These are phyloP conservation scores for Pleochaeta shiraiana DNA, from an alignment of 2,329 filamentous ascomycete species.

Conservation along the genomic window DNA sequence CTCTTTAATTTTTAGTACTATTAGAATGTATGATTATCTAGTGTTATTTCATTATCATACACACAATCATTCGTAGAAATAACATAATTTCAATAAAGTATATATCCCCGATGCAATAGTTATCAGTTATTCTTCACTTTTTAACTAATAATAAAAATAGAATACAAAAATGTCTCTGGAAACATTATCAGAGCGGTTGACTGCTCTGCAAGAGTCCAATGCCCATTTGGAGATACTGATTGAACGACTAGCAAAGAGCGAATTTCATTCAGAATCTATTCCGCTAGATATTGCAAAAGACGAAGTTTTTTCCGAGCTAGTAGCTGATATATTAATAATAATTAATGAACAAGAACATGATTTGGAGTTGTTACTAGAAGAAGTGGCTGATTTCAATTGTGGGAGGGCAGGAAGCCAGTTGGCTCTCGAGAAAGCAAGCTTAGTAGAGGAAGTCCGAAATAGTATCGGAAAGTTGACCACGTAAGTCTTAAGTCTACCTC, in stretches of 20 bases:
- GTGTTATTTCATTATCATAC: no score
- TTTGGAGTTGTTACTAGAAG: constrained; percentile 57
- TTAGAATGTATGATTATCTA: no score
- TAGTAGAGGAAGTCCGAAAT: constrained; percentile 43
- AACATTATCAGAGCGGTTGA: not conserved
- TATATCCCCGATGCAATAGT: no score
- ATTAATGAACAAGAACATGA: constrained; percentile 67
- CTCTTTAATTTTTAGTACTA: no score
- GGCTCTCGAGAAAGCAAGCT: constrained; percentile 39
- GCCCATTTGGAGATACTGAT: constrained; percentile 36
- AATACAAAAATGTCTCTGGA: not conserved
- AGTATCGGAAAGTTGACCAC: constrained; percentile 47
- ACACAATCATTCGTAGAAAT: no score
- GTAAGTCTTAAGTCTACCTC: no score
- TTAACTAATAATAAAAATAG: no score
- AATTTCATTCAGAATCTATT: constrained; percentile 35
- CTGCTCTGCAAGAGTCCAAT: constrained; percentile 37
- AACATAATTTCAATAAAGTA: no score
- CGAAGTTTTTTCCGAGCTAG: constrained; percentile 46
- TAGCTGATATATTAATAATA: constrained; percentile 56
- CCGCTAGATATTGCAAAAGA: constrained; percentile 24
- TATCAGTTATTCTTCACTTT: no score
- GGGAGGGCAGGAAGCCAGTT: constrained; percentile 29
- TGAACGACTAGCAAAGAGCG: constrained; percentile 32
- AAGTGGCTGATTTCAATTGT: constrained; percentile 45